These are phyloP conservation scores for Chrysoporthe deuterocubensis DNA, from an alignment of 2,329 filamentous ascomycete genomes.

Conservation along the genomic window DNA sequence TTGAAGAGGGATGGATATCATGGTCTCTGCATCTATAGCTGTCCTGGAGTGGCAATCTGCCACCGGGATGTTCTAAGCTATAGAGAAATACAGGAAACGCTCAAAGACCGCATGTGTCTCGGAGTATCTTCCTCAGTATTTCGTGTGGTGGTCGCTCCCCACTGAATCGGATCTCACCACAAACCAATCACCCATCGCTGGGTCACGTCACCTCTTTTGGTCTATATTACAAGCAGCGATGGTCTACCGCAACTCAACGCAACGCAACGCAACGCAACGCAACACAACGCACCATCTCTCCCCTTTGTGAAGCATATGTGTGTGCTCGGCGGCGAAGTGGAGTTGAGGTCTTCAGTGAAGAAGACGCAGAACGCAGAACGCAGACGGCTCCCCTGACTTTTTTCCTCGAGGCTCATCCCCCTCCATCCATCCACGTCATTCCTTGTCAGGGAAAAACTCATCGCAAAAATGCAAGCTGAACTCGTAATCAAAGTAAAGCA, in stretches of 20 bases:
- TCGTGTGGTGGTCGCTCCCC: not conserved
- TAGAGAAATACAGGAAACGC: constrained; percentile 17
- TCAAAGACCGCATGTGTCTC: not conserved
- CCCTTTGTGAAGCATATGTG: not conserved
- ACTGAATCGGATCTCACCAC: not conserved
- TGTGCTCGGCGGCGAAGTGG: not conserved
- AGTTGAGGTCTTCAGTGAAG: not conserved
- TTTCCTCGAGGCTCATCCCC: not conserved
- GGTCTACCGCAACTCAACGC: not conserved
- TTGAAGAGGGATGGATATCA: constrained; percentile 2
- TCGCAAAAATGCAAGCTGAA: constrained; percentile 3
- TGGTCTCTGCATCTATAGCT: constrained; percentile 19
- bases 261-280: not conserved
- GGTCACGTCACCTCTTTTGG: not conserved
- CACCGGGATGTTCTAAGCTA: constrained; percentile 15
- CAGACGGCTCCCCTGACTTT: not conserved
- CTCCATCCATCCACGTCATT: not conserved
- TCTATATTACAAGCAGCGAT: constrained; percentile 1
- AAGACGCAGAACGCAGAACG: not conserved
- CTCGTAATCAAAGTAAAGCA: not conserved
- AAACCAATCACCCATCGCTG: not conserved
- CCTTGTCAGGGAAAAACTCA: not conserved
- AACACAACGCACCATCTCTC: not conserved
- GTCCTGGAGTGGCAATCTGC: not conserved
- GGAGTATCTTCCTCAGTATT: not conserved